phyloP scores from a whole-genome alignment of 2,329 filamentous ascomycete species.

The Nemania sp. region DNA sequence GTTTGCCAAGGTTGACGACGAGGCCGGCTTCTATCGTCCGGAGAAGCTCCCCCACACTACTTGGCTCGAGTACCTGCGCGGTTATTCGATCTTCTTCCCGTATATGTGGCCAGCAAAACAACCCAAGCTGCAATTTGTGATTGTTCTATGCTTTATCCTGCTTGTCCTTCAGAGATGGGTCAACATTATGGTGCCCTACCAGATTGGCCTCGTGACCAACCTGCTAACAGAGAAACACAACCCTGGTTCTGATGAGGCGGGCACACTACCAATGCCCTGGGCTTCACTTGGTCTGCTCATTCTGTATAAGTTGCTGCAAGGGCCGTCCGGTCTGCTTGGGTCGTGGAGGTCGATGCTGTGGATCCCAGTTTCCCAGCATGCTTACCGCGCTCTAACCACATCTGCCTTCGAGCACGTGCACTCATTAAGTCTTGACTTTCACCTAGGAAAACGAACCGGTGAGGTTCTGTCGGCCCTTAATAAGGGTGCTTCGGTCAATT shows the following conservation, averaged over 20 bases:
- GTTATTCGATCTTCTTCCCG: slow-evolving; percentile 92
- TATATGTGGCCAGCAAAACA: slow-evolving; percentile 95
- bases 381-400: slow-evolving; percentile 90
- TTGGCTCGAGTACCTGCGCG: slow-evolving; percentile 95
- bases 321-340: slow-evolving; percentile 83
- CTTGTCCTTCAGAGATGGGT: slow-evolving; percentile 80
- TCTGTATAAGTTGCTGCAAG: slow-evolving; percentile 79
- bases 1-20: slow-evolving; percentile 55
- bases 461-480: slow-evolving; percentile 94
- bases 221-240: slow-evolving; percentile 52
- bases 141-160: slow-evolving; percentile 80
- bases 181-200: slow-evolving; percentile 83
- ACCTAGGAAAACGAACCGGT: slow-evolving; percentile 93
- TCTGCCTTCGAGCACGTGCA: slow-evolving; percentile 98
- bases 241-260: slow-evolving; percentile 52
- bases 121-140: slow-evolving; percentile 71
- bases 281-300: slow-evolving; percentile 76
- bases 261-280: slow-evolving; percentile 66
- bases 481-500: slow-evolving; percentile 95
- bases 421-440: slow-evolving; percentile 91
- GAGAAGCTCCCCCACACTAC: slow-evolving; percentile 83
- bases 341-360: slow-evolving; percentile 82
- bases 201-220: slow-evolving; percentile 80
- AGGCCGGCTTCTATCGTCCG: slow-evolving; percentile 85
- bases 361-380: slow-evolving; percentile 97